These are phyloP conservation scores for Pittosporum tobira DNA, from an alignment of 129 eudicot genomes.

Conservation along the genomic window DNA sequence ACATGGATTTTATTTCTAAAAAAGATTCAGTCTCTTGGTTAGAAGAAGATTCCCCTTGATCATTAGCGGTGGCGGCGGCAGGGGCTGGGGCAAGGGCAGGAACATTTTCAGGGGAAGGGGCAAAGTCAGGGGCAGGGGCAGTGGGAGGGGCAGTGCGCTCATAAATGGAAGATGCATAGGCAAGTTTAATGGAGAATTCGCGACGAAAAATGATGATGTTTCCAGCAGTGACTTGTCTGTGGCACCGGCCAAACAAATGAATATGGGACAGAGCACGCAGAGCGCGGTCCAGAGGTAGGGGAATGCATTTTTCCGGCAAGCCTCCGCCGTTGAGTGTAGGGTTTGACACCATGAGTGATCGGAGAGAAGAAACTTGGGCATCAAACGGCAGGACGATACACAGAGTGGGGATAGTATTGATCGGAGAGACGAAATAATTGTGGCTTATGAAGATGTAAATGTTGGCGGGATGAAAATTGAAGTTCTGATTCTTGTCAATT, in stretches of 20 bases:
- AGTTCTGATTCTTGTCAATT: not conserved
- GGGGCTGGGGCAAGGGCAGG: too few species aligned
- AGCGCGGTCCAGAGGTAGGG: not conserved
- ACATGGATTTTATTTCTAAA: not conserved
- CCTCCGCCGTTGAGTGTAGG: not conserved
- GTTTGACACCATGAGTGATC: not conserved
- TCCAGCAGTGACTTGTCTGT: not conserved
- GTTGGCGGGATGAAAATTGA: not conserved
- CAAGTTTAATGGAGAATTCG: not conserved
- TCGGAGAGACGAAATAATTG: not conserved
- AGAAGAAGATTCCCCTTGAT: too few species aligned
- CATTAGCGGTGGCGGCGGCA: too few species aligned
- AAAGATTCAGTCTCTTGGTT: too few species aligned
- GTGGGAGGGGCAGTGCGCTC: not conserved
- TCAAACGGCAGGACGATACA: not conserved
- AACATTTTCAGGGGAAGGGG: too few species aligned
- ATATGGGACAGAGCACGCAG: not conserved
- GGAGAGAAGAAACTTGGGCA: not conserved
- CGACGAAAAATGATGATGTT: not conserved
- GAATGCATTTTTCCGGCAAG: not conserved
- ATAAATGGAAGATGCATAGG: not conserved
- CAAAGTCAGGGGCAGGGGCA: too few species aligned
- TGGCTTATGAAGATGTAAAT: not conserved
- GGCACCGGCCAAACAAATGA: not conserved
- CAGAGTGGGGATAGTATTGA: not conserved